These are phyloP conservation scores for Nidula microcarpa DNA, from an alignment of 768 basidiomycete species.

Conservation along the genomic window DNA sequence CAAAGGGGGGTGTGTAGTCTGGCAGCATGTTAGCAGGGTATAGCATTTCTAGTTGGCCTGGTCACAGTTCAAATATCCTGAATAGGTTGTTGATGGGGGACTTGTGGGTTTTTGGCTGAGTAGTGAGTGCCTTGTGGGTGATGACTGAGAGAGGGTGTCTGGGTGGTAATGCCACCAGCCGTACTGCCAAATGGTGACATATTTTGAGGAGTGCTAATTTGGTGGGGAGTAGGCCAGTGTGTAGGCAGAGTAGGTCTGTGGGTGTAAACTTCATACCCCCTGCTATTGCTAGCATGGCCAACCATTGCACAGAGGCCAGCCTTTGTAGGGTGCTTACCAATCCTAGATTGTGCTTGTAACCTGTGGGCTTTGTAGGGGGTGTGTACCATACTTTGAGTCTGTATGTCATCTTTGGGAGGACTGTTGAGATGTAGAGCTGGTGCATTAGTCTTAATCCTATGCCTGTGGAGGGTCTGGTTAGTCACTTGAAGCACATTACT, in stretches of 20 bases:
- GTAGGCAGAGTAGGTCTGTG: conserved; percentile 8
- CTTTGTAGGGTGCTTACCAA: neutral
- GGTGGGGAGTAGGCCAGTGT: conserved; percentile 11
- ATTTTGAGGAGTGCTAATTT: conserved; percentile 8
- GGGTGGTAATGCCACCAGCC: too few relatives aligned
- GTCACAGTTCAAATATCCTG: too few relatives aligned
- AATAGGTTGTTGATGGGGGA: too few relatives aligned
- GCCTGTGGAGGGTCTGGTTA: conserved; percentile 6
- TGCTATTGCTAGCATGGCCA: conserved; percentile 6
- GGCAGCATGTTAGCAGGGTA: too few relatives aligned
- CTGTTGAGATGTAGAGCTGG: conserved; percentile 14
- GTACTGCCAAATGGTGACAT: neutral
- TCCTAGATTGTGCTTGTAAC: neutral
- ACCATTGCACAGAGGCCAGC: conserved; percentile 8
- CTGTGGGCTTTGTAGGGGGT: conserved; percentile 2
- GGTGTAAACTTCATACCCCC: conserved; percentile 9
- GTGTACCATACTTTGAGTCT: conserved; percentile 17
- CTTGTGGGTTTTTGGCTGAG: too few relatives aligned
- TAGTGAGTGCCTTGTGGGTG: too few relatives aligned
- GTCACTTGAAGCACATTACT: neutral
- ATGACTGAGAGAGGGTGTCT: too few relatives aligned
- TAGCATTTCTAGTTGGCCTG: too few relatives aligned
- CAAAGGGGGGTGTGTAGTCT: too few relatives aligned
- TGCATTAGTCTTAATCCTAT: conserved; percentile 3
- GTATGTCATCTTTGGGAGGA: conserved; percentile 14